Base-by-base conservation (phyloP, 1,139 yeast species). In the Suhomyces maxii region DNA sequence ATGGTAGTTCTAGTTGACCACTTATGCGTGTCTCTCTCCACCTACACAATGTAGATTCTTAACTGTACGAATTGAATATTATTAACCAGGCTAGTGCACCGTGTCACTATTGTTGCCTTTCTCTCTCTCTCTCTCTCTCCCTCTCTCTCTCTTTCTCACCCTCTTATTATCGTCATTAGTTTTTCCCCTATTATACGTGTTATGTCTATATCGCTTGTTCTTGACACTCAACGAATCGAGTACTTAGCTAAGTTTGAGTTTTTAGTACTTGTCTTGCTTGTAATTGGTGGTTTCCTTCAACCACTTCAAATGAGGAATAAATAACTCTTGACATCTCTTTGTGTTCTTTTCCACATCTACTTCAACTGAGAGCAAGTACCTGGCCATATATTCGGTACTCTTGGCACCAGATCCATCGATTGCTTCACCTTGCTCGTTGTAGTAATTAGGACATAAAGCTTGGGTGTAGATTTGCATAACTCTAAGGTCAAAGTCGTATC, bases 401-500 rank as follows among this genome's bases (percentile, higher is more conserved):
- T 49, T 49, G 11, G 61, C 51, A 0, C 55, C 56, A 2, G 51
- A 45, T 2, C 62, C 67, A 40, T 69, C 76, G 8, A 65, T 47
- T 0, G 75, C 60, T 13, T 43, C 40, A 0, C 76, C 77, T 2
- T 52, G 47, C 10, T 51, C 51, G 39, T 64, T 61, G 51, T 71
- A 71, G 51, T 71, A 74, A 46, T 65, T 63, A 3, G 65, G 57
- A 58, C 79, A 74, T 32, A 71, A 53, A 0, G 68, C 76, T 52
- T 73, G 71, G 8, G 73, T 69, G 52, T 68, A 71, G 35, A 65
- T 55, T 43, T 68, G 68, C 44, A 63, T 54, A 35, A 70, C 66
- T 40, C 79, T 62, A 52, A 77, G 65, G 59, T 80, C 85, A 54
- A 79, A 79, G 56, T 80, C 85, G 55, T 78, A 79, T 3, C 77